Percentiles rank a stretch among this genome's conserved stretches.
Evolutionary conservation across 331 rosid genomes (phyloP).

Genomic region (Arachis monticola): DNA sequence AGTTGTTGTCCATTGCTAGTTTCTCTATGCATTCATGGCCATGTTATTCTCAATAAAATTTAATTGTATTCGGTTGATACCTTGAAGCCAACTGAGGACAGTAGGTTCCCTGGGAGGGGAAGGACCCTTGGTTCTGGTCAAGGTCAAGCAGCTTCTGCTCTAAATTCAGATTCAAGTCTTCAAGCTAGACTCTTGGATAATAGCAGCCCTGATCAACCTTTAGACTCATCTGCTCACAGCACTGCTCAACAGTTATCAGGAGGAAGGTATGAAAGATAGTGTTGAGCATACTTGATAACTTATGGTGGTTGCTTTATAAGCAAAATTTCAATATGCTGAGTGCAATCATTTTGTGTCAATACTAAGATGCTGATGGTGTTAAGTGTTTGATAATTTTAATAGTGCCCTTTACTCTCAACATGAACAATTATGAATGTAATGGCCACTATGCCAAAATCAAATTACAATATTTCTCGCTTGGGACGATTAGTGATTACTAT

Average conservation of each 20-base stretch:
- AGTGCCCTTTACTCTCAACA: too few relatives aligned
- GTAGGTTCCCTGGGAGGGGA: slow-evolving; percentile 86
- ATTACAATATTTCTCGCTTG: too few relatives aligned
- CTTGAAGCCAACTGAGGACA: slow-evolving; percentile 59
- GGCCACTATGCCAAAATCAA: too few relatives aligned
- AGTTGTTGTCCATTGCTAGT: slow-evolving; percentile 30
- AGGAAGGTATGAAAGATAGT: slow-evolving; percentile 65
- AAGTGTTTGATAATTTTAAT: too few relatives aligned
- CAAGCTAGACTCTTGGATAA: slow-evolving; percentile 84
- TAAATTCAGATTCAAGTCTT: slow-evolving; percentile 70
- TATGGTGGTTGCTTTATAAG: slow-evolving; percentile 2
- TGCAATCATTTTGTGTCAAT: slow-evolving; percentile 16
- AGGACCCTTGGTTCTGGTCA: slow-evolving; percentile 72
- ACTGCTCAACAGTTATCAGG: slow-evolving; percentile 56
- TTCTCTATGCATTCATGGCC: slow-evolving; percentile 11
- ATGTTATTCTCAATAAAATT: slow-evolving; percentile 25
- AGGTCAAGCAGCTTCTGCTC: slow-evolving; percentile 57
- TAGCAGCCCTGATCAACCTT: slow-evolving; percentile 49
- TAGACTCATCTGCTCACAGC: slow-evolving; percentile 48
- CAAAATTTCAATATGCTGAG: slow-evolving; percentile 21
- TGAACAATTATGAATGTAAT: too few relatives aligned
- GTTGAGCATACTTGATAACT: slow-evolving; percentile 32
- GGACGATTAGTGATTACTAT: too few relatives aligned
- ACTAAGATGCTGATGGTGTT: not conserved
- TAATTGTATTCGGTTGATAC: slow-evolving; percentile 34